Percentiles rank a stretch among this genome's conserved stretches.
These are phyloP conservation scores for Microbotryomycetes sp. DNA, from an alignment of 1,284 basidiomycete genomes.

Conservation along the genomic window DNA sequence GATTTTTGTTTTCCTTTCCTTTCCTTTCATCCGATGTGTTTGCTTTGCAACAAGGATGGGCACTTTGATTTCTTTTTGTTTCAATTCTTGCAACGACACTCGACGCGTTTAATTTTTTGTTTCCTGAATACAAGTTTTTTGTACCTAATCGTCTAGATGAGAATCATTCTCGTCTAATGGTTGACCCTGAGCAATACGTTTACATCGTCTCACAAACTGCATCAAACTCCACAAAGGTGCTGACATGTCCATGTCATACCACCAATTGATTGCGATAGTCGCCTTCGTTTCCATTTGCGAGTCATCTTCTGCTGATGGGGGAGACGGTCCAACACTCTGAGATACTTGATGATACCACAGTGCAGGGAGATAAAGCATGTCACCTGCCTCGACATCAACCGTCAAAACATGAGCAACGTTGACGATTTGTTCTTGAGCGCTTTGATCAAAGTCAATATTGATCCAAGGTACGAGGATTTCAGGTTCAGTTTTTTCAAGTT, in stretches of 20 bases:
- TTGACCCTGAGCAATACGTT: not conserved
- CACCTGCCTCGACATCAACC: constrained; percentile 61
- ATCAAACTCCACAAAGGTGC: constrained; percentile 63
- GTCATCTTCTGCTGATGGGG: constrained; percentile 9
- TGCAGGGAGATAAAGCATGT: constrained; percentile 78
- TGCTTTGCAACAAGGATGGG: too few relatives aligned
- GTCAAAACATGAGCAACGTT: constrained; percentile 56
- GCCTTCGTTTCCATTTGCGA: constrained; percentile 41
- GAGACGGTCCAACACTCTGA: constrained; percentile 46
- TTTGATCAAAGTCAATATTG: constrained; percentile 56
- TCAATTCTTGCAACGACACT: too few relatives aligned
- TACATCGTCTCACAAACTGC: constrained; percentile 52
- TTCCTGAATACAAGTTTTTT: too few relatives aligned
- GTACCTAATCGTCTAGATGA: too few relatives aligned
- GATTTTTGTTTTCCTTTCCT: not conserved
- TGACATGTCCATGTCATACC: constrained; percentile 69
- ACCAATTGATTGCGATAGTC: constrained; percentile 76
- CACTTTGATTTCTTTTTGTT: too few relatives aligned
- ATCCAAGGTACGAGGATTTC: constrained; percentile 52
- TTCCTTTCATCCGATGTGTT: not conserved
- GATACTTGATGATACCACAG: constrained; percentile 91
- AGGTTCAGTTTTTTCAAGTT: not conserved
- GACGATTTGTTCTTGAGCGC: constrained; percentile 46
- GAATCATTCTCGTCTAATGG: not conserved
- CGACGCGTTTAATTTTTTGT: too few relatives aligned